Conservation (phyloP, 2,329 filamentous ascomycete genomes). For the Phoma herbarum region DNA sequence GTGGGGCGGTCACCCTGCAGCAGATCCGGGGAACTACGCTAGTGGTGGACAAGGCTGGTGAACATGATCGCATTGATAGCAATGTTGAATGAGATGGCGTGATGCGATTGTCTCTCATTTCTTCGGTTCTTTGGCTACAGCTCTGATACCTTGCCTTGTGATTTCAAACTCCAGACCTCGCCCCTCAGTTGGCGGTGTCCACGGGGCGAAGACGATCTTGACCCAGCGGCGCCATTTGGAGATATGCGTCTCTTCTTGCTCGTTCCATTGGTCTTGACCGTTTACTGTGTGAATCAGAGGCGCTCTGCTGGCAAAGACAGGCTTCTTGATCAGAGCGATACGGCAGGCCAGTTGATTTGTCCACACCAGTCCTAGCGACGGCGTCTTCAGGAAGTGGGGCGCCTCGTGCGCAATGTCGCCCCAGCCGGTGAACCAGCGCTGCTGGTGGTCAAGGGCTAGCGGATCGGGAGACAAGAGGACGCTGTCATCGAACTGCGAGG, state of each 20-base stretch:
- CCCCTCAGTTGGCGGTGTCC: conserved; percentile 65
- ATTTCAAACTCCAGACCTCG: conserved; percentile 78
- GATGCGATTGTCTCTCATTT: neutral
- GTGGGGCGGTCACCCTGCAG: neutral
- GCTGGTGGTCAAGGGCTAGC: conserved; percentile 84
- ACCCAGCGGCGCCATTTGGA: conserved; percentile 76
- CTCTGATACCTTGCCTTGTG: conserved; percentile 36
- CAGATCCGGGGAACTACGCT: conserved; percentile 3
- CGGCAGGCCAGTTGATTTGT: conserved; percentile 86
- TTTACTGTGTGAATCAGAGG: conserved; percentile 39
- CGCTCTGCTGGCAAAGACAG: conserved; percentile 55
- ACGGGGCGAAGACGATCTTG: conserved; percentile 89
- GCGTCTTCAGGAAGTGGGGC: conserved; percentile 71
- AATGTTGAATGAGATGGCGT: too few relatives aligned
- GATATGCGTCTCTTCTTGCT: conserved; percentile 54
- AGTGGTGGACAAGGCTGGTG: too few relatives aligned
- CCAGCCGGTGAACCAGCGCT: conserved; percentile 96
- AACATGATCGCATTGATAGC: too few relatives aligned
- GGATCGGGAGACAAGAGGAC: conserved; percentile 60
- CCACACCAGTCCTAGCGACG: conserved; percentile 88
- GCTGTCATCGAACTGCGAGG: conserved; percentile 28
- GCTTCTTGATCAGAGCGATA: conserved; percentile 79
- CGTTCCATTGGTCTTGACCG: conserved; percentile 52
- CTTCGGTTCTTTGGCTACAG: conserved; percentile 31
- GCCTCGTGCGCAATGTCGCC: conserved; percentile 66